Evolutionary conservation across 2,329 filamentous ascomycete species (phyloP), one percentile per base, ranked within the genome.

Genomic region (Emydomyces testavorans): DNA sequence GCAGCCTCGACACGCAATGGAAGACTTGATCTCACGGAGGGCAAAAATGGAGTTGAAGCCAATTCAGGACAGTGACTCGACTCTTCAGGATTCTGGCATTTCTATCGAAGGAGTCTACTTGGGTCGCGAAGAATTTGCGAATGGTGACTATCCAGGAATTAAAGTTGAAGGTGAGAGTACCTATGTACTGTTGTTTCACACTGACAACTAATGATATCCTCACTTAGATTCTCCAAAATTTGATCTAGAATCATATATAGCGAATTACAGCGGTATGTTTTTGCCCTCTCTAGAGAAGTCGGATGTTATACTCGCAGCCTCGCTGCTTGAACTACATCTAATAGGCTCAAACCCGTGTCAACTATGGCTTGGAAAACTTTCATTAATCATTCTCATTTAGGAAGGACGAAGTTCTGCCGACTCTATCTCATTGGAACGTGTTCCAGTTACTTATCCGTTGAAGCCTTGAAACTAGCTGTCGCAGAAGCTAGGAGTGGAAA

Each of bases 181-280:
- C n/a, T n/a, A n/a, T n/a, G n/a, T n/a, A n/a, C n/a, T n/a, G n/a
- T n/a, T n/a, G n/a, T n/a, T n/a, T n/a, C n/a, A n/a, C n/a, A n/a
- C n/a, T n/a, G n/a, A n/a, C n/a, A n/a, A n/a, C n/a, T n/a, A n/a
- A n/a, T n/a, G n/a, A n/a, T n/a, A n/a, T n/a, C n/a, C 26, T 28
- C 6, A 28, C 26, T 1, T 28, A 90, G 85, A 87, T 40, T 67
- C 77, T 5, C 89, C 90, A 7, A 94, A 90, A 62, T 82, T 96
- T 57, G 92, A 96, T 59, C 76, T 98, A 35, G 87, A 95, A 52
- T 78, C 83, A 31, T 96, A 95, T 65, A 83, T 94, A 42, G 76
- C 82, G 55, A 94, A 95, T 62, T 98, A 96, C 66, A 75, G 73
- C 62, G 87, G 89, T 89, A 68, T 38, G 70, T 7, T 15, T n/a